Base-by-base conservation (phyloP, 1,284 basidiomycete genomes). In the Cutaneotrichosporon cyanovorans region DNA sequence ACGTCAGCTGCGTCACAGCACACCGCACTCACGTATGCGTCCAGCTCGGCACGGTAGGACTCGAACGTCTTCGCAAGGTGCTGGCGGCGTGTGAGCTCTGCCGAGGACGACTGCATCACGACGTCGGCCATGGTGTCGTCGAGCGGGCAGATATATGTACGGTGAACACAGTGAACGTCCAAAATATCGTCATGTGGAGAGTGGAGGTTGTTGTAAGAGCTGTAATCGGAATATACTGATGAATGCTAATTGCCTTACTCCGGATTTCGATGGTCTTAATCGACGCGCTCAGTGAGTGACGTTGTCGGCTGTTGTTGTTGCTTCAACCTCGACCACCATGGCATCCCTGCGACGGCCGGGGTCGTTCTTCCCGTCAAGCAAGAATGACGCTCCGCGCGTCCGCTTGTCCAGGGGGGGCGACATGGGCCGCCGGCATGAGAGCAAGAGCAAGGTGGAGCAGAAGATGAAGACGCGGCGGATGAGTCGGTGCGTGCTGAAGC, bases 401-500 rank as follows among this genome's bases (percentile, higher is more conserved):
- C 57, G 56, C 15, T 14, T 55, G 33, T 56, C 62, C 4, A 25
- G 23, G 18, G 21, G 19, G 25, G 37, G 28, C 42, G 42, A 44
- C 19, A 11, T 15, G 19, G 45, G 25, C 7, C 46, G 46, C 21
- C 36, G 38, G 40, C 34, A 40, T n/a, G 45, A 64, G 15, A 52
- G 68, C 31, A 20, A 38, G 37, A 82, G 83, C 48, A 78, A 82
- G 46, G 83, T 92, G 46, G 87, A 87, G 67, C 89, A 91, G 77
- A 87, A 86, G 75, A 88, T 92, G 71, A 88, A 87, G 78, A 87
- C 87, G 72, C 43, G 53, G 30, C 83, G 89, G 56, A 83, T 91
- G 81, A 89, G 87, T 15, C 80, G 88, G 66, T 92, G 42, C 42
- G 68, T 56, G 15, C 4, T n/a, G 80, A 20, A 83, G 4, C 80